Conservation (phyloP, 257 asterid species). For the Solanum bulbocastanum region DNA sequence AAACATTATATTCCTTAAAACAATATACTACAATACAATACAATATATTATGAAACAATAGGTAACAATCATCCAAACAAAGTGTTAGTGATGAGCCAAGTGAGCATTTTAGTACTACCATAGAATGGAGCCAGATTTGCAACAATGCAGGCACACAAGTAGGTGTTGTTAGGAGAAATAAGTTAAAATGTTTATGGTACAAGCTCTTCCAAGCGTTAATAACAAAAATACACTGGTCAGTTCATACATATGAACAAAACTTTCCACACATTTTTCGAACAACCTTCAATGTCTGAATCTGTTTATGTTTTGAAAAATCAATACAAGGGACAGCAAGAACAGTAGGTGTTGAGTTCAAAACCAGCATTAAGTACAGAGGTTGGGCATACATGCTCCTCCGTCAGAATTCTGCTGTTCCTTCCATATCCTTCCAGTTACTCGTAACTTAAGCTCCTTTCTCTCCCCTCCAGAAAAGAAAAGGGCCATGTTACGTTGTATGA, state of each 20-base stretch:
- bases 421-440: constrained; percentile 11
- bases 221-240: background rate
- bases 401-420: constrained; percentile 8
- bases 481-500: constrained; percentile 15
- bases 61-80: background rate
- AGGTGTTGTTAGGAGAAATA: background rate
- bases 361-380: constrained; percentile 5
- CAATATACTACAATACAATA: no score
- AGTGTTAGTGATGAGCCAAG: background rate
- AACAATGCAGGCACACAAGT: background rate
- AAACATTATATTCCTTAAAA: background rate
- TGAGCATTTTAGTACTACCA: background rate
- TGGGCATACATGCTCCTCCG: constrained; percentile 9
- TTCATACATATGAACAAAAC: background rate
- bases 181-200: background rate
- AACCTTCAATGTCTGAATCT: background rate
- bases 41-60: background rate
- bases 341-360: background rate
- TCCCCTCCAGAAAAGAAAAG: constrained; percentile 12
- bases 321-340: background rate
- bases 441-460: constrained; percentile 10
- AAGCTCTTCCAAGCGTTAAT: background rate
- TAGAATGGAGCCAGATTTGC: background rate
- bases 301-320: background rate
- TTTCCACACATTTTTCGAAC: background rate